A percentile compares a stretch with the other conserved stretches of the same genome.
phyloP scores from a whole-genome alignment of 2,329 filamentous ascomycete genomes.

The Xylariaceae sp. region DNA sequence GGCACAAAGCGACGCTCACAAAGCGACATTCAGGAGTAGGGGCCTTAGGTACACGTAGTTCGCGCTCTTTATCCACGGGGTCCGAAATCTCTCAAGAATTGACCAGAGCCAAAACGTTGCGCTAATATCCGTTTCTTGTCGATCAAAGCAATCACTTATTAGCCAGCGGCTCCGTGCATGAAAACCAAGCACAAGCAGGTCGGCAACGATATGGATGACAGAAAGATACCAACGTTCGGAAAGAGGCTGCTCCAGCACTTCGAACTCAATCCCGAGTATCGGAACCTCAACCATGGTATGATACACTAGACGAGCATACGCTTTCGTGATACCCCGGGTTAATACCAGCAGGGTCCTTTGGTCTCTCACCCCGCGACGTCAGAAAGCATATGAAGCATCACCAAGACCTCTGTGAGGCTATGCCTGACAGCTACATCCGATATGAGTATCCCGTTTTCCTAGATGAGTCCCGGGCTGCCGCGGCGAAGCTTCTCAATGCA shows the following conservation, averaged over 20 bases:
- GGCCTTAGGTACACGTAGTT: too few relatives aligned
- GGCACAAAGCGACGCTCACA: too few relatives aligned
- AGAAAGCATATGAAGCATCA: slow-evolving; percentile 57
- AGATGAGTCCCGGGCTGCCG: slow-evolving; percentile 58
- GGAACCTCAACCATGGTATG: slow-evolving; percentile 74
- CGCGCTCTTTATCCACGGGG: too few relatives aligned
- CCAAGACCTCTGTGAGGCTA: slow-evolving; percentile 62
- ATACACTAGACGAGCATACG: not conserved
- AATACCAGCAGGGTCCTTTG: slow-evolving; percentile 63
- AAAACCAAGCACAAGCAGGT: too few relatives aligned
- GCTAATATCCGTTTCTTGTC: too few relatives aligned
- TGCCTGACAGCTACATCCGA: slow-evolving; percentile 72
- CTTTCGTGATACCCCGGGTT: not conserved
- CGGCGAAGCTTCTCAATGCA: slow-evolving; percentile 64
- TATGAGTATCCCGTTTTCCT: slow-evolving; percentile 61
- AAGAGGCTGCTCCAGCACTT: slow-evolving; percentile 60
- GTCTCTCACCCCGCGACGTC: slow-evolving; percentile 64
- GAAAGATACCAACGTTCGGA: slow-evolving; percentile 40
- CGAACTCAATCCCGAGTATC: slow-evolving; percentile 61
- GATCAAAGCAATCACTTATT: too few relatives aligned
- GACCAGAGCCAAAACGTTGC: too few relatives aligned
- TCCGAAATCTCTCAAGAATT: too few relatives aligned
- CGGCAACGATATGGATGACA: not conserved
- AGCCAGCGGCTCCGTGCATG: too few relatives aligned
- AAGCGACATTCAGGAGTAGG: too few relatives aligned